Base-by-base conservation (phyloP, 345 rosid genomes). In the Sisymbrium altissimum region DNA sequence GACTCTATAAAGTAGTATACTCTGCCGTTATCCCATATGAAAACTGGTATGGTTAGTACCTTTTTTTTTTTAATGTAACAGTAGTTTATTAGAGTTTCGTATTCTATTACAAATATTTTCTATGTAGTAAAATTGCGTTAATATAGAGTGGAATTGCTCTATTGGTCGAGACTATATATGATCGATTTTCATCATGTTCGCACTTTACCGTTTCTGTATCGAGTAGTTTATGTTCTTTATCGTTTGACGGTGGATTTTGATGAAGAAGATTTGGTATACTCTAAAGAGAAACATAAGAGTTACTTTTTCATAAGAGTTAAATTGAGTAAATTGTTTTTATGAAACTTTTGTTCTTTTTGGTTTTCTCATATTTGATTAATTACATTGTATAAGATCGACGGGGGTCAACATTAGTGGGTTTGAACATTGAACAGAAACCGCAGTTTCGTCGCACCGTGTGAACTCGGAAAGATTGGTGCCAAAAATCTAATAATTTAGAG, bases 391-490 rank as follows among this genome's bases (percentile, higher is more conserved):
- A 60, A 67, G 73, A 58, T 50, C 55, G 21, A 67, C 5, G 3
- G 18, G 63, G 74, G 79, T 60, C 69, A 68, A 75, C 7, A 33
- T 60, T 30, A 75, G 79, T 60, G 68, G 73, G 73, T 40, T 61
- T 73, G 65, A 40, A 40, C 44, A 9, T 53, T 53, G 17, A 61
- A 59, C 23, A 50, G 46, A 75, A 61, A 18, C 12, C 13, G 38
- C 15, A 18, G n/a, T n/a, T 38, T 59, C 62, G 62, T 59, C 14
- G 56, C 54, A 19, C 40, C 12, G 68, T 67, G 67, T 68, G 79
- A 75, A 75, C 30, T 44, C 39, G 30, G 10, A 60, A 75, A 50
- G 50, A 11, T 21, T 62, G 63, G 64, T 49, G 49, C 35, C 56
- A 52, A 25, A 75, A 43, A 64, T 76, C 58, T 53, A 61, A 45